Evolutionary conservation across 306 rosid genomes (phyloP), one percentile per base, ranked within the genome.

Genomic region (Comarum palustre): DNA sequence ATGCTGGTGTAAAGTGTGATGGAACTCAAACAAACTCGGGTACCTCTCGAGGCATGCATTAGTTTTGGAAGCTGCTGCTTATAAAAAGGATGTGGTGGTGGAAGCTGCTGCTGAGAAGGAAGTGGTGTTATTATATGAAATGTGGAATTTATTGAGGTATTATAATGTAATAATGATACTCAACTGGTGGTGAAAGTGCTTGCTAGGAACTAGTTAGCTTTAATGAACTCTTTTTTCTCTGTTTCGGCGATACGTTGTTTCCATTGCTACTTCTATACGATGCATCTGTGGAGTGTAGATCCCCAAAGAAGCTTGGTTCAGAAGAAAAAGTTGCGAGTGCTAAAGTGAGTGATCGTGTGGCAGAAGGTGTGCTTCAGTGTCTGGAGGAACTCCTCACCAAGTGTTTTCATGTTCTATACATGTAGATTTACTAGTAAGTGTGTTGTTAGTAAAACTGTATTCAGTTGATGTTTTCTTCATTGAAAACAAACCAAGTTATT

Each of bases 331-430:
- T 64, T 71, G 32, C 5, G 2, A 32, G 43, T 69, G 64, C 75
- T 75, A 70, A 73, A 82, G 89, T 94, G 81, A 85, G 87, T 62
- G 98, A 94, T 65, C 59, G 72, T 2, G 86, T 94, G 78, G 98
- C 97, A 17, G 97, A 94, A 91, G 95, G 96, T 29, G 88, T 89
- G 27, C 86, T 94, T 72, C 82, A 72, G 51, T 94, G 98, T 86
- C 86, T 94, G 77, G 89, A 86, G 79, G 97, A 89, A 70, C 91
- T 94, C 72, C 83, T 94, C 68, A 84, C 66, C 66, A 94, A 94
- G 89, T 94, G 98, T 75, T 69, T 52, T 43, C 50, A 24, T 71
- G 50, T 71, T 38, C 32, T 22, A 42, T 42, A 42, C 34, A 4
- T 42, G 71, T 66, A 41, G 13, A 12, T 43, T 60, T 61, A 16